Percentiles rank a stretch among this genome's conserved stretches.
Conservation (phyloP, 2,329 filamentous ascomycete genomes). For the Amylocarpus encephaloides region DNA sequence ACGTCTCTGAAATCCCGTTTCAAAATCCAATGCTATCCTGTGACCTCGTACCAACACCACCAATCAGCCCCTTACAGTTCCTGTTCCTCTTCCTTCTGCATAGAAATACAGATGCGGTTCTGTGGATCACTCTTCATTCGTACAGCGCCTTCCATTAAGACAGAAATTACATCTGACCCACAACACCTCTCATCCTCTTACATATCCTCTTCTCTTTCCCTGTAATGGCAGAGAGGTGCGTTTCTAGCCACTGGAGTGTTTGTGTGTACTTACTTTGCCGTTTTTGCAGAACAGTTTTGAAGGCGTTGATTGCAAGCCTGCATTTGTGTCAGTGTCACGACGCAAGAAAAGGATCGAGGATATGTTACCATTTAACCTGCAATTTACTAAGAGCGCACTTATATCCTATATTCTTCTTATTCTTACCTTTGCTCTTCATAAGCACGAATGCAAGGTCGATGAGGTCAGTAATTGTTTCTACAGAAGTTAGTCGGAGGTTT, state of each 20-base stretch:
- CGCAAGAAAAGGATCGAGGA: not conserved
- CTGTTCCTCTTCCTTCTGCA: not conserved
- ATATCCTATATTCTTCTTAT: conserved; percentile 18
- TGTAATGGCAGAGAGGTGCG: conserved; percentile 7
- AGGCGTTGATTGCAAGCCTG: conserved; percentile 61
- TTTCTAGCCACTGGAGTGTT: conserved; percentile 63
- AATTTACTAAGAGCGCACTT: conserved; percentile 20
- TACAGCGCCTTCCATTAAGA: not conserved
- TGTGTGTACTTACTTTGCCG: conserved; percentile 64
- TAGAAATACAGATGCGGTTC: too few species aligned
- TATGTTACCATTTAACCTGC: conserved; percentile 28
- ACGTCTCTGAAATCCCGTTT: too few species aligned
- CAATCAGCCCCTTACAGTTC: not conserved
- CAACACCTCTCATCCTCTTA: too few species aligned
- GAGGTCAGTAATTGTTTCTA: conserved; percentile 21
- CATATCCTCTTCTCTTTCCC: conserved; percentile 3
- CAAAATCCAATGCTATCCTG: too few species aligned
- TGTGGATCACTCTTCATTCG: too few species aligned
- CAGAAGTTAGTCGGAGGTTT: not conserved
- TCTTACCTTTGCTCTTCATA: conserved; percentile 24
- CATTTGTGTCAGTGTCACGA: conserved; percentile 24
- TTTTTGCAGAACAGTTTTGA: conserved; percentile 56
- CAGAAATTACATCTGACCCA: too few species aligned
- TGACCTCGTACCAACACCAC: not conserved
- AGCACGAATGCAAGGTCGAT: conserved; percentile 23